phyloP scores from a whole-genome alignment of 2,329 filamentous ascomycete species.

The Waltergamsia citrina region DNA sequence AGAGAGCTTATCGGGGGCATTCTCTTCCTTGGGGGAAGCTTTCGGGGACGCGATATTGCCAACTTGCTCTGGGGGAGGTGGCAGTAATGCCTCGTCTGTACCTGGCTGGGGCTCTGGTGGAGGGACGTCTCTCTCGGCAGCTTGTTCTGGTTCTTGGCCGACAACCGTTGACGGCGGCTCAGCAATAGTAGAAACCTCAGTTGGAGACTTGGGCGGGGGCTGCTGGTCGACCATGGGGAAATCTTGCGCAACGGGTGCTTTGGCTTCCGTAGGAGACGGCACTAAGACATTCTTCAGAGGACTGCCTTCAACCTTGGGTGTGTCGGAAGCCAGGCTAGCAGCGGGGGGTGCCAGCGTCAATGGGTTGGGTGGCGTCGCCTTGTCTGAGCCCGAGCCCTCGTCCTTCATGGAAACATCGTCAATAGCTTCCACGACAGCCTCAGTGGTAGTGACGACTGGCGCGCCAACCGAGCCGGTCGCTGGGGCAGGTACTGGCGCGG shows the following conservation, averaged over 20 bases:
- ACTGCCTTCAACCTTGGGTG: conserved; percentile 35
- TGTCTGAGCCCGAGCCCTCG: conserved; percentile 12
- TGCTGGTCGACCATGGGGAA: neutral
- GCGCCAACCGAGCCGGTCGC: too few species aligned
- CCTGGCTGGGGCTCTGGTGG: conserved; percentile 6
- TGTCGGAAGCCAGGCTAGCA: conserved; percentile 13
- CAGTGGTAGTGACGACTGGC: too few species aligned
- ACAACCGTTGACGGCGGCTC: conserved; percentile 21
- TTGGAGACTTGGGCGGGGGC: neutral
- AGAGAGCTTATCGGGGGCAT: conserved; percentile 11
- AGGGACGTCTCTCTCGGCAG: conserved; percentile 15
- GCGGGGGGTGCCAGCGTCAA: conserved; percentile 20
- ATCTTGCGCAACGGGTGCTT: neutral
- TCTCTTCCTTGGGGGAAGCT: conserved; percentile 17
- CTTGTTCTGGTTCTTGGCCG: conserved; percentile 16
- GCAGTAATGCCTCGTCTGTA: conserved; percentile 15
- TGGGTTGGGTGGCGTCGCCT: conserved; percentile 16
- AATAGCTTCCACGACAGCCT: conserved; percentile 7
- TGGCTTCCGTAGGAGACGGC: conserved; percentile 27
- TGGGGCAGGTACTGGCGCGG: conserved; percentile 4
- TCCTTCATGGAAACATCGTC: conserved; percentile 17
- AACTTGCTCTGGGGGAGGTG: conserved; percentile 27
- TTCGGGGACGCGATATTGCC: conserved; percentile 23
- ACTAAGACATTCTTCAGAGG: conserved; percentile 42
- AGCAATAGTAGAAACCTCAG: conserved; percentile 14